Evolutionary conservation across 805 yeast genomes (phyloP), one percentile per base, ranked within the genome.

Genomic region (Komagataella populi): DNA sequence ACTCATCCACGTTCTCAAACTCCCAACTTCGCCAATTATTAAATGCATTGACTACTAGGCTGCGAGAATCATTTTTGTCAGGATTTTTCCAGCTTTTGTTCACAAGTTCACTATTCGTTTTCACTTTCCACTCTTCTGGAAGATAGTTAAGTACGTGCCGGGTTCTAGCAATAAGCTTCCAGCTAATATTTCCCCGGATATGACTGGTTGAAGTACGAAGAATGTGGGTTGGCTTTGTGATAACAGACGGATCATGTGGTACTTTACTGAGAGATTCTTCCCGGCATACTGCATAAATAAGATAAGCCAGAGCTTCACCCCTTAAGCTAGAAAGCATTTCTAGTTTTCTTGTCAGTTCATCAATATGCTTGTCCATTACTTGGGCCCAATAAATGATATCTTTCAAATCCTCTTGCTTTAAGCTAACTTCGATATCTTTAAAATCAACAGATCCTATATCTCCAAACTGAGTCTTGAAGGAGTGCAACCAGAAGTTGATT

Each of bases 11-110:
- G 57, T 78, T 78, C 36, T 80, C 72, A 47, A 85, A 83, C 58
- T 91, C 99, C 97, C 98, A 90, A 53, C 81, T 80, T 70, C 97
- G 78, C 97, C 98, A 93, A 12, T 74, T 70, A 0, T 81, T 70
- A 58, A 89, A 88, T 1, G 81, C 71, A 3, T 72, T 67, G 22
- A 79, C 63, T 2, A 87, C 85, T 14, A 73, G 73, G 6, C 70
- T 67, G 53, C 72, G 70, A 30, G 39, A 14, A 0, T 89, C 89
- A 54, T 72, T 67, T 0, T 54, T 55, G 0, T 87, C 83, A 0
- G 77, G 70, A 16, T 63, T 62, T 70, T 79, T 73, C 0, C 64
- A 54, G 1, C 62, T 55, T 1, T 57, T 53, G 1, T 61, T 59
- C 48, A 77, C 62, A 20, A 57, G 51, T 1, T 58, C 48, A 45